Evolutionary conservation across 371 early-diverging fungal species (phyloP).

Genomic region (Mortierella sp.): DNA sequence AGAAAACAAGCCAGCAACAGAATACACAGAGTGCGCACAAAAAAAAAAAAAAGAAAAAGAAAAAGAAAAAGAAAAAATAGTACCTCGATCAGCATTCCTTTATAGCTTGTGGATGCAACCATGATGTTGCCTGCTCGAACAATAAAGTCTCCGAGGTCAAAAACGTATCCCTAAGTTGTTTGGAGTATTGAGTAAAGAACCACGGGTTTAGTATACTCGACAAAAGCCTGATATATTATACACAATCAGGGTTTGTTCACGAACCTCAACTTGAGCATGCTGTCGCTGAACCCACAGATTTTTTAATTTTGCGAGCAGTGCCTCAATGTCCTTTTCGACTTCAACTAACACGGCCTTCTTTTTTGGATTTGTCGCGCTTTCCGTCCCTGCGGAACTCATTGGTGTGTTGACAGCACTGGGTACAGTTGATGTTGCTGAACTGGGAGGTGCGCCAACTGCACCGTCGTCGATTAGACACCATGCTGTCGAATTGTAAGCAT

Average conservation of each 20-base stretch:
- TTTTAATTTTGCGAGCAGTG: constrained; percentile 43
- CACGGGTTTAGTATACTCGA: neutral
- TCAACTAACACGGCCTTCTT: constrained; percentile 45
- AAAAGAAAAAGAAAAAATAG: neutral
- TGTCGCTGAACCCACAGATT: constrained; percentile 54
- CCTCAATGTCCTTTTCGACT: constrained; percentile 51
- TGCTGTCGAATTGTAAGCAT: constrained; percentile 29
- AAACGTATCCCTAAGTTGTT: constrained; percentile 36
- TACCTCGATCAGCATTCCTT: constrained; percentile 55
- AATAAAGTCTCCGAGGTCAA: constrained; percentile 51
- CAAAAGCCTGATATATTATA: neutral
- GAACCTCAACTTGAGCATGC: constrained; percentile 53
- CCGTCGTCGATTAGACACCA: constrained; percentile 58
- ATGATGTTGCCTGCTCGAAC: constrained; percentile 54
- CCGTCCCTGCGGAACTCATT: constrained; percentile 7
- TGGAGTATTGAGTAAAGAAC: neutral
- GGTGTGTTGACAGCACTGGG: constrained; percentile 19
- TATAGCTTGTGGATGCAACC: constrained; percentile 54
- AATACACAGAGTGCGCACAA: neutral
- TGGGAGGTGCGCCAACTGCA: constrained; percentile 24
- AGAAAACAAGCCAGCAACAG: neutral
- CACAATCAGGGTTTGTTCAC: neutral
- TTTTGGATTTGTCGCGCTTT: constrained; percentile 14
- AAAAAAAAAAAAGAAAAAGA: neutral
- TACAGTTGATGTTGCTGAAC: constrained; percentile 11